Percentiles rank a stretch among this genome's conserved stretches.
phyloP scores from a whole-genome alignment of 352 stramenopile genomes.

The Phytopythium boreale region DNA sequence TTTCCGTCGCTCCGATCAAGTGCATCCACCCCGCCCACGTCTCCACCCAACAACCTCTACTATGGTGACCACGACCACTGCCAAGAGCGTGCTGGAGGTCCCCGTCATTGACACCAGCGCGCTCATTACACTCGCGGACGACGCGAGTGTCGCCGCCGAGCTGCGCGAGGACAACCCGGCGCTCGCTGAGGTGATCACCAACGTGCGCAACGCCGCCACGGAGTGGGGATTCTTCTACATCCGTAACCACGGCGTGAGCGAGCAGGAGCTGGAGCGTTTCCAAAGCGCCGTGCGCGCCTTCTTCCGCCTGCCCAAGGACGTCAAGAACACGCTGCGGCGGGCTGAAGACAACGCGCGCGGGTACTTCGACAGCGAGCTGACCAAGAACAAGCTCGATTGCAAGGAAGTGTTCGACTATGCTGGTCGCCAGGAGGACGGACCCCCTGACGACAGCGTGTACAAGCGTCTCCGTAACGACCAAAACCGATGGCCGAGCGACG shows the following conservation, averaged over 20 bases:
- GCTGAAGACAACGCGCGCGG: conserved; percentile 82
- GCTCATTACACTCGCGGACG: conserved; percentile 31
- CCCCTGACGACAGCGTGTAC: conserved; percentile 23
- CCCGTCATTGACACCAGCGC: conserved; percentile 43
- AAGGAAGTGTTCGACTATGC: conserved; percentile 87
- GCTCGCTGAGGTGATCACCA: conserved; percentile 33
- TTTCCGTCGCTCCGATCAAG: background rate
- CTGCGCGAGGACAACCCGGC: conserved; percentile 10
- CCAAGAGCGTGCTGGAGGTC: conserved; percentile 19
- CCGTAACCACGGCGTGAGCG: conserved; percentile 68
- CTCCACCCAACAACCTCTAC: background rate
- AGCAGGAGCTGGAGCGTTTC: conserved; percentile 61
- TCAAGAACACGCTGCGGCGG: conserved; percentile 60
- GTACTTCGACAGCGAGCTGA: conserved; percentile 94
- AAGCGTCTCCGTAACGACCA: conserved; percentile 79
- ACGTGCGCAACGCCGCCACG: conserved; percentile 49
- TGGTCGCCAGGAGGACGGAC: conserved; percentile 33
- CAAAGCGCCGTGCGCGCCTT: conserved; percentile 62
- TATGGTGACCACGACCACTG: background rate
- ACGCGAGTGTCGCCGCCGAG: conserved; percentile 32
- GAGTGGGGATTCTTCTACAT: conserved; percentile 94
- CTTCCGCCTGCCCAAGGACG: conserved; percentile 72
- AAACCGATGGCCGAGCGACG: conserved; percentile 78
- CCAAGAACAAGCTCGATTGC: conserved; percentile 92
- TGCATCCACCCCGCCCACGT: background rate